Conservation (phyloP, 2,329 filamentous ascomycete genomes). For the Tolypocladium inflatum region DNA sequence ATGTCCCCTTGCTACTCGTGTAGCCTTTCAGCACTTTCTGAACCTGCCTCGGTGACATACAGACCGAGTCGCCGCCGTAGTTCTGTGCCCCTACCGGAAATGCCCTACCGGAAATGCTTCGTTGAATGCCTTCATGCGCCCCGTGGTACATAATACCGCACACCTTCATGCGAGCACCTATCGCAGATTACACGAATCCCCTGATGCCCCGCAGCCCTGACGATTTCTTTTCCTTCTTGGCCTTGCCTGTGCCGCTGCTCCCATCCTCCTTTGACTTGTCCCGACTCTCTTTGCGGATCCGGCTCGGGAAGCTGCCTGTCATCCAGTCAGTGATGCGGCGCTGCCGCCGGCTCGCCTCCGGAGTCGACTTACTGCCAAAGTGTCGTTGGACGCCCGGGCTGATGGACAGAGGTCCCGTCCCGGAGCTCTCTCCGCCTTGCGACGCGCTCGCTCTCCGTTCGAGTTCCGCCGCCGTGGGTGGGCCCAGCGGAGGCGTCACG, state of each 20-base stretch:
- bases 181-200: slow-evolving; percentile 21
- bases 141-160: neutral
- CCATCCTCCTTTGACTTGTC: slow-evolving; percentile 35
- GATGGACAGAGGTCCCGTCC: slow-evolving; percentile 15
- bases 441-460: slow-evolving; percentile 24
- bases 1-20: no score
- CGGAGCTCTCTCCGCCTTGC: slow-evolving; percentile 17
- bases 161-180: neutral
- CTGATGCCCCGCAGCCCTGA: slow-evolving; percentile 31
- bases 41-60: neutral
- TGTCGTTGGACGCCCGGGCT: slow-evolving; percentile 30
- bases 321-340: slow-evolving; percentile 12
- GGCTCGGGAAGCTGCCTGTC: slow-evolving; percentile 37
- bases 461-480: slow-evolving; percentile 16
- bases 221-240: slow-evolving; percentile 26
- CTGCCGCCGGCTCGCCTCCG: slow-evolving; percentile 4
- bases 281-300: slow-evolving; percentile 37
- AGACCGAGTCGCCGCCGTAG: neutral
- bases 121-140: neutral
- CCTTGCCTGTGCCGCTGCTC: slow-evolving; percentile 16
- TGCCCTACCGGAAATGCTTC: neutral
- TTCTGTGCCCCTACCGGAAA: neutral
- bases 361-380: slow-evolving; percentile 32
- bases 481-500: slow-evolving; percentile 30
- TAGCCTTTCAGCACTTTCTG: neutral